Evolutionary conservation across 768 basidiomycete genomes (phyloP), one percentile per base, ranked within the genome.

Genomic region (Arthromyces matolae): DNA sequence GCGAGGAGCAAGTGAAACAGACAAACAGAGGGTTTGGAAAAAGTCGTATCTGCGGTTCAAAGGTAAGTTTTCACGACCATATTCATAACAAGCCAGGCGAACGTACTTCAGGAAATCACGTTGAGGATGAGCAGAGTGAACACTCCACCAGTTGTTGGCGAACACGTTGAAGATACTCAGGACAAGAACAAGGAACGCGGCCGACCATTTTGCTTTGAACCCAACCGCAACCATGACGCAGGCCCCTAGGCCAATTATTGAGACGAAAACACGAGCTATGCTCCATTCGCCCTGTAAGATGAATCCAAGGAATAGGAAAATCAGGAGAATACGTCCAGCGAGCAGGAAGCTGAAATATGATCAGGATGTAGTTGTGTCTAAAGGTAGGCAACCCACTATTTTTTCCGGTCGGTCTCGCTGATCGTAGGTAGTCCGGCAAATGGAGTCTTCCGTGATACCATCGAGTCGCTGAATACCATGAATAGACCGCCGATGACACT

Each of bases 121-220:
- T 61, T 94, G 91, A 54, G 95, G 95, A 67, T 98, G 96, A 35
- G 84, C 81, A 36, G 84, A 80, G 65, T 93, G 86, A 19, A 98
- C 84, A 57, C 80, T 84, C 95, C 95, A 99, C 89, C 90, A 99
- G 71, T 97, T 96, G 77, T 99, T 99, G 68, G 89, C 90, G 60
- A 95, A 90, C 27, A 95, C 93, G 64, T 99, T 99, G 84, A 98
- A 97, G 59, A 91, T 67, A 62, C 89, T 91, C 60, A 99, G 70
- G 3, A 93, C 78, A 54, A 96, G 68, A 50, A 97, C 94, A 51
- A 99, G 80, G 83, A 98, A 98, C 10, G 84, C 81, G 2, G 95
- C 95, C 12, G 91, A 93, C 91, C 93, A 96, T 71, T 97, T 98
- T 60, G 96, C 95, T 72, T 98, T 98, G 83, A 97, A 98, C 36